Base-by-base conservation (phyloP, 2,329 filamentous ascomycete genomes). In the Colletotrichum horii region DNA sequence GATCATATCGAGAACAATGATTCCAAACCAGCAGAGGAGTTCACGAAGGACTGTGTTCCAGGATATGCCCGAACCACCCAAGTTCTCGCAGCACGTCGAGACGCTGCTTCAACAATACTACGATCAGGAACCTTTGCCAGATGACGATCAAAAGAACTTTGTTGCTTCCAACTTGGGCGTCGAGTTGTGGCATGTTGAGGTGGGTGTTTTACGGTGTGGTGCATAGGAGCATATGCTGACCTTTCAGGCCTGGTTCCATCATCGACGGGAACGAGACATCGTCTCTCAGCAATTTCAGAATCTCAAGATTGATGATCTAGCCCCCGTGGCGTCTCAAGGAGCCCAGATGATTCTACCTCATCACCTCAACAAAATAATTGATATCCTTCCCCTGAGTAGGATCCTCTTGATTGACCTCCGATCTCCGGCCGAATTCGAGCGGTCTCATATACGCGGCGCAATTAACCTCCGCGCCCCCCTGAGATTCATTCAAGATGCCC, bases 101-200 rank as follows among this genome's bases (percentile, higher is more conserved):
- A 83, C 81, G 24, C 87, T 89, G 3, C 83, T 91, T 3, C 89
- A 91, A 70, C 86, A 88, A 30, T 91, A 90, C 75, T 91, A 89
- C 77, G 84, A 87, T 30, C 82, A 83, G 8, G 85, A 89, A 32
- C 84, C 88, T 3, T 80, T 86, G 2, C 89, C 90, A 3, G 89
- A 84, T 56, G 84, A 89, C 62, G 87, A 86, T 1, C 86, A 89
- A 55, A 87, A 87, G 43, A 89, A 89, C 55, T 88, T 90, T 79
- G 83, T 91, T 56, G 89, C 90, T 12, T 91, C 89, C 1, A 91
- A 88, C 55, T 81, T 91, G 4, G 88, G 88, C 16, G 87, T 90
- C 28, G 88, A 91, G 71, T 84, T 86, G 4, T 82, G 84, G 64
- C 88, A 91, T 76, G 85, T 91, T 32, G 85, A 89, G 72, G 85